Base-by-base conservation (phyloP, 768 basidiomycete species). In the Termitomyces sp. region DNA sequence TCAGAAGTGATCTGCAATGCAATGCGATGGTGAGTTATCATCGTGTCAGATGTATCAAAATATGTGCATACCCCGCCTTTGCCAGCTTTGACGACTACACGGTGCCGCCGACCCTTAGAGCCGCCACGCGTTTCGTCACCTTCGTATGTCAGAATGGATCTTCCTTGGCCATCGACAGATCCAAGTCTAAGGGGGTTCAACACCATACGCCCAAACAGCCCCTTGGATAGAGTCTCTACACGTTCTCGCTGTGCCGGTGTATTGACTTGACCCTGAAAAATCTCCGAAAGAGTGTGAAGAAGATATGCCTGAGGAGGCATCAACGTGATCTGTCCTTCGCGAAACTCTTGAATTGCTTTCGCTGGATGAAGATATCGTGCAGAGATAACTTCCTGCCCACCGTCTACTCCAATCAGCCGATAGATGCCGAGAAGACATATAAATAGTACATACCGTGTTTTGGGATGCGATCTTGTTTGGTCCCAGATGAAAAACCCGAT, bases 301-400 rank as follows among this genome's bases (percentile, higher is more conserved):
- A 90, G 78, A 67, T 90, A 90, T 65, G 78, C 86, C 66, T 90
- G 88, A 13, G 88, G 88, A 18, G 88, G 87, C 84, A 88, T 84
- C 46, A 89, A 75, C 4, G 74, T 74, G 57, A 89, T 83, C 57
- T 76, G 74, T 22, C 77, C 73, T 31, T 72, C 72, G 20, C 66
- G 69, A 65, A 80, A 84, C 66, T 84, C 83, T 2, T 72, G 68
- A 50, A 90, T 70, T 20, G 82, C 84, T 16, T 70, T 71, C 7
- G 61, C 65, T 0, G 86, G 86, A 61, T 80, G 82, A 31, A 87
- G 57, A 67, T 88, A 90, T n/a, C 82, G 81, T 3, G 86, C 81
- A 39, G 81, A 78, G 51, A 88, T 75, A 57, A 90, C 84, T 71
- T 90, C 88, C 62, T 81, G 80, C 0, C 84, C 83, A 47, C 85